Conservation (phyloP, 495 filamentous ascomycete species). For the Xylaria castorea region DNA sequence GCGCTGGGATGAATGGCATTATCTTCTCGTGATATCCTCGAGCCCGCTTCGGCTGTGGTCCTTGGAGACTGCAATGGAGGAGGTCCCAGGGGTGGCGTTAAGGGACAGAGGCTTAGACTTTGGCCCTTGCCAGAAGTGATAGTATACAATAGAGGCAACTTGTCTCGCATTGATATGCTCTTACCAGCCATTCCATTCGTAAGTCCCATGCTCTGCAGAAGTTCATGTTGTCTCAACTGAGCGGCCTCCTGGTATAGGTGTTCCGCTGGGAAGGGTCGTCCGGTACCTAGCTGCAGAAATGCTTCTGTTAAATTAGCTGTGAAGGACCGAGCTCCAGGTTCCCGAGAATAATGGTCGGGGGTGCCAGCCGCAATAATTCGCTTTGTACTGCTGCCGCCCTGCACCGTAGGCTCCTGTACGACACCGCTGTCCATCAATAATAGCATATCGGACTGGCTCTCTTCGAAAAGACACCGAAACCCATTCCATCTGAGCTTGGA, state of each 20-base stretch:
- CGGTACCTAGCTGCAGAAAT: constrained; percentile 53
- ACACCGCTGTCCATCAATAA: constrained; percentile 56
- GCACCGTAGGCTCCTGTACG: constrained; percentile 48
- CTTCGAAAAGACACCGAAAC: constrained; percentile 57
- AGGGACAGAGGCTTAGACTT: constrained; percentile 52
- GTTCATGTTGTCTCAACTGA: constrained; percentile 49
- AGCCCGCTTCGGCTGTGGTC: constrained; percentile 46
- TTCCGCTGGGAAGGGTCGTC: constrained; percentile 56
- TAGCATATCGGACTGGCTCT: constrained; percentile 57
- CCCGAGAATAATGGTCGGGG: constrained; percentile 54
- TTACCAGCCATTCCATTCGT: constrained; percentile 52
- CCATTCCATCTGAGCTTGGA: constrained; percentile 57
- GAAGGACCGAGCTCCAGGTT: constrained; percentile 56
- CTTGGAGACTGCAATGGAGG: constrained; percentile 52
- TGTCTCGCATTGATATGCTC: constrained; percentile 43
- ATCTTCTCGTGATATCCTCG: constrained; percentile 44
- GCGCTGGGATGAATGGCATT: constrained; percentile 47
- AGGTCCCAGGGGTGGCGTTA: constrained; percentile 41
- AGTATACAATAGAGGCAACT: constrained; percentile 54
- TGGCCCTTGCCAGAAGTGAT: constrained; percentile 57
- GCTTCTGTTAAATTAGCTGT: constrained; percentile 57
- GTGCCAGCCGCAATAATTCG: constrained; percentile 62
- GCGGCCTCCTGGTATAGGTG: constrained; percentile 58
- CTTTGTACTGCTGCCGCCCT: constrained; percentile 57
- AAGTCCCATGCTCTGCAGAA: constrained; percentile 45